Evolutionary conservation across 306 rosid species (phyloP), one percentile per base, ranked within the genome.

Genomic region (Cucumis melo): DNA sequence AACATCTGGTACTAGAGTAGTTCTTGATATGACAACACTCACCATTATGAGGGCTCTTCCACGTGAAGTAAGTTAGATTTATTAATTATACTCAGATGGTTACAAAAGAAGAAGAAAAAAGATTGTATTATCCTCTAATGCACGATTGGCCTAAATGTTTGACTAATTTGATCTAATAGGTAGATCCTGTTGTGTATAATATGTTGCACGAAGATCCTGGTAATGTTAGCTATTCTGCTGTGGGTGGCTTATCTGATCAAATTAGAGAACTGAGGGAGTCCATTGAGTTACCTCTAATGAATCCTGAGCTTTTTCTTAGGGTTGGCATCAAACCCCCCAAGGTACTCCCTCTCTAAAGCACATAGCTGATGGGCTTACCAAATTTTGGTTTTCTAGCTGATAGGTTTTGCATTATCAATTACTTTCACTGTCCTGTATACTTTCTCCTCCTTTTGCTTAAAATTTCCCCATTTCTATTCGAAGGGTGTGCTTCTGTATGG

Each of bases 121-220:
- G 29, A 15, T 51, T 16, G 57, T 44, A 11, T 10, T 51, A 82
- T 55, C 68, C 44, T 20, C 55, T 48, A 20, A 32, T 73, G 42
- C 59, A 42, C 46, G 54, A 39, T 19, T 72, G 32, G 34, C 74
- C 77, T 77, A 21, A 70, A 70, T 24, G 7, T 70, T 78, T 81
- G 63, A n/a, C 32, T 77, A 54, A 56, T 24, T 24, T 83, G 85
- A 42, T 41, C 50, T 84, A 61, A 51, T 84, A 94, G 99, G 99
- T 94, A 67, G 93, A 94, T 85, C 97, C 97, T 5, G 93, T 89
- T 44, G 95, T 94, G 60, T 94, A 94, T 75, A 94, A 94, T 71
- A 94, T 94, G 99, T 86, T 94, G 78, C 99, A 90, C 76, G 98
- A 94, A 85, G 98, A 94, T 82, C 99, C 97, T 2, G 99, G 98